phyloP scores from a whole-genome alignment of 2,329 filamentous ascomycete genomes.

The Parastagonospora avenae region DNA sequence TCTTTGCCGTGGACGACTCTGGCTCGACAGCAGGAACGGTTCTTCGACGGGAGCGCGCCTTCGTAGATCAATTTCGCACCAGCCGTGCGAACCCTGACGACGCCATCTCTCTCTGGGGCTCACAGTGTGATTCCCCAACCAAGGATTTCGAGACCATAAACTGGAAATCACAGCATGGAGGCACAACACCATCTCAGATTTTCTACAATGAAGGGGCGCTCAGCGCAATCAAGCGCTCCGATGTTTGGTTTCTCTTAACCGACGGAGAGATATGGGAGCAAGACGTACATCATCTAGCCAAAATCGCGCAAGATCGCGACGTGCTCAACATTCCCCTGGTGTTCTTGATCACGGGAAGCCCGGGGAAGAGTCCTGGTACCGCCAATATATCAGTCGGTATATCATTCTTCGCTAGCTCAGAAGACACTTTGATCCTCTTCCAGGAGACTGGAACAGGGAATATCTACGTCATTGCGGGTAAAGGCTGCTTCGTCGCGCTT shows the following conservation, averaged over 20 bases:
- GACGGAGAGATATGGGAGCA: slow-evolving; percentile 34
- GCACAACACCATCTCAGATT: slow-evolving; percentile 27
- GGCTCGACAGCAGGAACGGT: slow-evolving; percentile 31
- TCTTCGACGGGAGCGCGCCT: slow-evolving; percentile 17
- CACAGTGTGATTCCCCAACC: slow-evolving; percentile 20
- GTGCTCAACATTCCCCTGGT: slow-evolving; percentile 28
- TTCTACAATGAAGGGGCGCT: slow-evolving; percentile 21
- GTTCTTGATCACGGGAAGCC: slow-evolving; percentile 29
- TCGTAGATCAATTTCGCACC: slow-evolving; percentile 19
- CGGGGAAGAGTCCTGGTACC: slow-evolving; percentile 18
- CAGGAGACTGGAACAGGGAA: slow-evolving; percentile 27
- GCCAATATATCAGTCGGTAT: slow-evolving; percentile 42
- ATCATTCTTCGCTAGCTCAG: slow-evolving; percentile 38
- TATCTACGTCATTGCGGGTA: slow-evolving; percentile 36
- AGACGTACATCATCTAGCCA: slow-evolving; percentile 27
- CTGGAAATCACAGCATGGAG: slow-evolving; percentile 21
- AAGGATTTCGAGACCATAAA: slow-evolving; percentile 4
- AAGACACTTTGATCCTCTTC: slow-evolving; percentile 40
- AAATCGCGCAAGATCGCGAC: slow-evolving; percentile 19
- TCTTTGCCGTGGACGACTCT: slow-evolving; percentile 43
- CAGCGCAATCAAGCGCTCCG: slow-evolving; percentile 23
- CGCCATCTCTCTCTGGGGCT: slow-evolving; percentile 27
- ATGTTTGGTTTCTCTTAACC: slow-evolving; percentile 41
- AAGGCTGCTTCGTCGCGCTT: slow-evolving; percentile 36
- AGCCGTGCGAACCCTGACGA: slow-evolving; percentile 13